Percentiles rank a stretch among this genome's conserved stretches.
Conservation (phyloP, 331 rosid genomes). For the Acacia concinna region DNA sequence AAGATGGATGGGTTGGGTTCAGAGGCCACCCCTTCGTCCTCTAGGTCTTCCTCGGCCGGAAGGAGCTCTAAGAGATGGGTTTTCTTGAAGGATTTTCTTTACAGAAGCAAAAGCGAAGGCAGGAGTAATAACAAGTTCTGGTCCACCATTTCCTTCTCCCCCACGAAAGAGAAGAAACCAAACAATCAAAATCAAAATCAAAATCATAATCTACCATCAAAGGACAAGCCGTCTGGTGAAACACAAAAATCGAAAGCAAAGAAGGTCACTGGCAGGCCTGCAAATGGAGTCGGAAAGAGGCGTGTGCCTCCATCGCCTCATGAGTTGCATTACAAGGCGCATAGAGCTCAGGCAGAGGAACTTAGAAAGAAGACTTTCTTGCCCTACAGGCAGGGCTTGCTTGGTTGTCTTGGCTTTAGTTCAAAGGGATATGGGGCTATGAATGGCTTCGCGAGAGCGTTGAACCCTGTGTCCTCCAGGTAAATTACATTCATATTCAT, state of each 20-base stretch:
- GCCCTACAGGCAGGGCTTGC: slow-evolving; percentile 88
- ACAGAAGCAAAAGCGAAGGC: slow-evolving; percentile 95
- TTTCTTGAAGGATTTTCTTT: slow-evolving; percentile 82
- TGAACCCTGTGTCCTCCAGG: slow-evolving; percentile 96
- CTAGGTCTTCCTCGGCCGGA: slow-evolving; percentile 92
- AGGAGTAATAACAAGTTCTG: slow-evolving; percentile 89
- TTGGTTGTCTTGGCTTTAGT: slow-evolving; percentile 95
- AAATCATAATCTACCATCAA: neutral
- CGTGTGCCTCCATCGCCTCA: slow-evolving; percentile 79
- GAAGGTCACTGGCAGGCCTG: slow-evolving; percentile 54
- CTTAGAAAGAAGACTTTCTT: slow-evolving; percentile 87
- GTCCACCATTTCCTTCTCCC: slow-evolving; percentile 69
- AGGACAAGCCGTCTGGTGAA: slow-evolving; percentile 25
- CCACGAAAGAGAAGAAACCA: slow-evolving; percentile 60
- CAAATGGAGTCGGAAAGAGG: slow-evolving; percentile 79
- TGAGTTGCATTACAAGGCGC: slow-evolving; percentile 84
- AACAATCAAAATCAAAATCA: slow-evolving; percentile 21
- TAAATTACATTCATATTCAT: slow-evolving; percentile 40
- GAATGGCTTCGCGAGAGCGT: slow-evolving; percentile 91
- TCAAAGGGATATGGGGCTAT: slow-evolving; percentile 96
- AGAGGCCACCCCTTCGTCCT: slow-evolving; percentile 64
- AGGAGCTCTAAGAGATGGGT: slow-evolving; percentile 90
- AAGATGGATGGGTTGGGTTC: slow-evolving; percentile 46
- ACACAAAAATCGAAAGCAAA: slow-evolving; percentile 42
- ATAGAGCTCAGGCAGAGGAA: slow-evolving; percentile 92